Evolutionary conservation across 1,284 basidiomycete genomes (phyloP).

Genomic region (Phlebopus sp.): DNA sequence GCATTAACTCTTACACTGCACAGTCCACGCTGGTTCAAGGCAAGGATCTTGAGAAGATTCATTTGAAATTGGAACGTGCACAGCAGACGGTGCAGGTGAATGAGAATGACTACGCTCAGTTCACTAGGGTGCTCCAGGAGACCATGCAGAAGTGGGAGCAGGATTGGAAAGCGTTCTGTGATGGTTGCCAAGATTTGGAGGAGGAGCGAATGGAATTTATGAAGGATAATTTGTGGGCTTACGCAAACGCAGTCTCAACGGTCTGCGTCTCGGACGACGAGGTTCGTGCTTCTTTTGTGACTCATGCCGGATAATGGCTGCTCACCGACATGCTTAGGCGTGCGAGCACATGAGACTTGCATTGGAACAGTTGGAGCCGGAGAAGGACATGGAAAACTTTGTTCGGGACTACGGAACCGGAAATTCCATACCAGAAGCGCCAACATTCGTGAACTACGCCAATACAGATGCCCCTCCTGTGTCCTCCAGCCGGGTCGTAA

Average conservation of each 20-base stretch:
- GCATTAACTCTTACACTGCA: slow-evolving; percentile 94
- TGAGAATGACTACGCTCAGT: slow-evolving; percentile 89
- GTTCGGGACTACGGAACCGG: slow-evolving; percentile 85
- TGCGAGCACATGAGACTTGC: slow-evolving; percentile 85
- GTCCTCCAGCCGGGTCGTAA: slow-evolving; percentile 50
- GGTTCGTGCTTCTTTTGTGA: slow-evolving; percentile 46
- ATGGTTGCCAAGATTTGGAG: slow-evolving; percentile 94
- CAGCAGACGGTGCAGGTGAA: slow-evolving; percentile 88
- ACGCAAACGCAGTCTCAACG: slow-evolving; percentile 92
- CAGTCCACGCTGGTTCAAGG: slow-evolving; percentile 93
- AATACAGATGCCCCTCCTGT: slow-evolving; percentile 60
- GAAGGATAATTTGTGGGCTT: slow-evolving; percentile 95
- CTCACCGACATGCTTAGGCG: slow-evolving; percentile 49
- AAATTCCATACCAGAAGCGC: slow-evolving; percentile 79
- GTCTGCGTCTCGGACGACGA: slow-evolving; percentile 97
- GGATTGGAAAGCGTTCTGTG: slow-evolving; percentile 93
- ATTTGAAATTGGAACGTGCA: slow-evolving; percentile 83
- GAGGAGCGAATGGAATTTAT: slow-evolving; percentile 92
- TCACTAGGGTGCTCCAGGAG: slow-evolving; percentile 77
- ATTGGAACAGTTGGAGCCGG: slow-evolving; percentile 80
- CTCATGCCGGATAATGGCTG: background rate
- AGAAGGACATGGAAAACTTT: slow-evolving; percentile 82
- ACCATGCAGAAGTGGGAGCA: slow-evolving; percentile 88
- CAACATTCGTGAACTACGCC: slow-evolving; percentile 77
- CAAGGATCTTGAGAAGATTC: slow-evolving; percentile 89